phyloP scores from a whole-genome alignment of 306 rosid species.

The Dryas octopetala region DNA sequence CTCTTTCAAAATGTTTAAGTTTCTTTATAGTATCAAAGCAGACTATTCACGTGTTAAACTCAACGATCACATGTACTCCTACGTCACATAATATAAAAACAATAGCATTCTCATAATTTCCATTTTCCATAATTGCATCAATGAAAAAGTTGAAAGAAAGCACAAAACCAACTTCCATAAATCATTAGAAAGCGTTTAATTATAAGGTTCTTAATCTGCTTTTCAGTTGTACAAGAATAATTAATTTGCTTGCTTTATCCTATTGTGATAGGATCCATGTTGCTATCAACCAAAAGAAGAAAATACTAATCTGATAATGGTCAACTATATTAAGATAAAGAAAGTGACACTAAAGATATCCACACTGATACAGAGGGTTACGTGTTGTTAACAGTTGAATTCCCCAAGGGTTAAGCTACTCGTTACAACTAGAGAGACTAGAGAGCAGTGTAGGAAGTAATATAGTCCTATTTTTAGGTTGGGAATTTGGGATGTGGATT shows the following conservation, averaged over 20 bases:
- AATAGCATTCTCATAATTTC: not conserved
- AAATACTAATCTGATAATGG: not conserved
- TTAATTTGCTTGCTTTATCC: constrained; percentile 17
- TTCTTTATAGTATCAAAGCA: too few species aligned
- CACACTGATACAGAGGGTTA: constrained; percentile 5
- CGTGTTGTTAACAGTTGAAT: constrained; percentile 36
- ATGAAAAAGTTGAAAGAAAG: not conserved
- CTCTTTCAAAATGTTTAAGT: too few species aligned
- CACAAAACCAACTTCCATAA: not conserved
- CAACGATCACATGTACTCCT: too few species aligned
- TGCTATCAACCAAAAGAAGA: constrained; percentile 14
- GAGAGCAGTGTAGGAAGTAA: too few species aligned
- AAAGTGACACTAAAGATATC: not conserved
- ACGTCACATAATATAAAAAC: not conserved
- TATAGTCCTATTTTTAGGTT: too few species aligned
- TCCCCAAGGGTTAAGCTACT: constrained; percentile 18
- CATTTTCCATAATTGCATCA: not conserved
- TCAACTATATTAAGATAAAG: constrained; percentile 3
- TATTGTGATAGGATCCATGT: constrained; percentile 3
- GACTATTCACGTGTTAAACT: too few species aligned
- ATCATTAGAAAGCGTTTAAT: not conserved
- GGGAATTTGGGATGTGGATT: not conserved
- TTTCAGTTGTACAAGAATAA: not conserved
- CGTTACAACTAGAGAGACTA: too few species aligned
- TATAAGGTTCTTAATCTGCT: not conserved